These are phyloP conservation scores for Litsea cubeba DNA, from an alignment of 164 flowering plant species.

Conservation along the genomic window DNA sequence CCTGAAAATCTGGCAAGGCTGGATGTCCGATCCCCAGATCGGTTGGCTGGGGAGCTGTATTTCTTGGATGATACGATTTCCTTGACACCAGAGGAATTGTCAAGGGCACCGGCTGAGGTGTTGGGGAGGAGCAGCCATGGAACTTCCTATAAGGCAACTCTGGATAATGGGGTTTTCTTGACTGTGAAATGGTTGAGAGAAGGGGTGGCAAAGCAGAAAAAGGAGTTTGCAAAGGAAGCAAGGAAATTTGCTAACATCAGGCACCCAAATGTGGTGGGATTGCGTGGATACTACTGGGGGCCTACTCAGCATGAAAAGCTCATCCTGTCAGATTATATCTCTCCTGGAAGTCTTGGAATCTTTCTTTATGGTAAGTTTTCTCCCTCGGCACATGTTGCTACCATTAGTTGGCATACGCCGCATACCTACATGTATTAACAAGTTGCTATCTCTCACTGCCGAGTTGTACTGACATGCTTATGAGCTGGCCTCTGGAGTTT, in stretches of 20 bases:
- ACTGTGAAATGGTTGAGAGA: slow-evolving; percentile 98
- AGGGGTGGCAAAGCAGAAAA: slow-evolving; percentile 91
- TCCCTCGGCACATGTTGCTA: background rate
- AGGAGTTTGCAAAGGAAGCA: slow-evolving; percentile 94
- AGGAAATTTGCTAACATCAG: slow-evolving; percentile 87
- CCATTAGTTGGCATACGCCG: no score
- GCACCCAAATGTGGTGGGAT: slow-evolving; percentile 93
- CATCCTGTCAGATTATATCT: slow-evolving; percentile 82
- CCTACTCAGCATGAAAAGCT: slow-evolving; percentile 99
- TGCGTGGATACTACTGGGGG: slow-evolving; percentile 98
- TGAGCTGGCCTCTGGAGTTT: no score
- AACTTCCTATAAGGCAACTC: slow-evolving; percentile 83
- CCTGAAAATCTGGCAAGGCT: slow-evolving; percentile 60
- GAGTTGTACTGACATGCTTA: no score
- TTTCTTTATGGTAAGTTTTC: slow-evolving; percentile 77
- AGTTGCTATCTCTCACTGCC: no score
- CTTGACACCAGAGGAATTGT: slow-evolving; percentile 85
- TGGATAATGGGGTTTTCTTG: slow-evolving; percentile 76
- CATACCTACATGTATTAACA: no score
- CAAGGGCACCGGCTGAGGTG: slow-evolving; percentile 98
- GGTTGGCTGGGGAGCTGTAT: slow-evolving; percentile 81
- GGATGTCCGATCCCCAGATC: slow-evolving; percentile 85
- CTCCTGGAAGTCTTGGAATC: slow-evolving; percentile 93
- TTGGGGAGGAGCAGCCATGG: slow-evolving; percentile 98
- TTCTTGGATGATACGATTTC: slow-evolving; percentile 79